These are phyloP conservation scores for Pleurotus citrinopileatus DNA, from an alignment of 768 basidiomycete species.

Conservation along the genomic window DNA sequence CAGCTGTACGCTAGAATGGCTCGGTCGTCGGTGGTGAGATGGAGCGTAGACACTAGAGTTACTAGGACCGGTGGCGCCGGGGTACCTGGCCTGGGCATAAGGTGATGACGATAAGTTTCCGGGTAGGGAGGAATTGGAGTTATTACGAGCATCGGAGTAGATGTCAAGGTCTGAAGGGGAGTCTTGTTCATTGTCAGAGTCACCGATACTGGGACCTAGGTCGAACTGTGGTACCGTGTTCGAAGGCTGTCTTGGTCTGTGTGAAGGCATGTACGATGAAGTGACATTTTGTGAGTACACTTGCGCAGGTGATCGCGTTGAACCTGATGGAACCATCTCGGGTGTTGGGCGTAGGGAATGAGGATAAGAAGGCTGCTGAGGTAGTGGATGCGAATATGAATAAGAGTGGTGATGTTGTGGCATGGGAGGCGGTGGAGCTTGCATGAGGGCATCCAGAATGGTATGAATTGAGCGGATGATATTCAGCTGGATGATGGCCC, in stretches of 20 bases:
- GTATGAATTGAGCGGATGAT: conserved; percentile 73
- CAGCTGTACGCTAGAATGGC: conserved; percentile 22
- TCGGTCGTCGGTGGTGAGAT: not conserved
- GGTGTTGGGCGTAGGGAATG: conserved; percentile 14
- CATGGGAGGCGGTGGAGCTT: conserved; percentile 27
- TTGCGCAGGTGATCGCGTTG: not conserved
- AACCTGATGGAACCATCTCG: not conserved
- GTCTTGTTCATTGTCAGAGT: conserved; percentile 24
- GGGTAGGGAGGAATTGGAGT: conserved; percentile 21
- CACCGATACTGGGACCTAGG: conserved; percentile 12
- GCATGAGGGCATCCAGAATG: conserved; percentile 55
- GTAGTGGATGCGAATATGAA: conserved; percentile 26
- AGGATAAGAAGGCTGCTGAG: conserved; percentile 14
- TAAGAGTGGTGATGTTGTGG: conserved; percentile 23
- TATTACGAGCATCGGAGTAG: not conserved
- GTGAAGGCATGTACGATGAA: not conserved
- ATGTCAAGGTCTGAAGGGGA: conserved; percentile 11
- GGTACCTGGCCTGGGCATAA: not conserved
- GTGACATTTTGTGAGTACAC: not conserved
- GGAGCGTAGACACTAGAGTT: not conserved
- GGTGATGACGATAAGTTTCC: conserved; percentile 24
- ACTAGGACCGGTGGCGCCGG: not conserved
- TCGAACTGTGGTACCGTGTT: conserved; percentile 11
- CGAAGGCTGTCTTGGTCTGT: conserved; percentile 1
- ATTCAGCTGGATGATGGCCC: conserved; percentile 80